Evolutionary conservation across 352 stramenopile species (phyloP).

Genomic region (Pythium dissimile): DNA sequence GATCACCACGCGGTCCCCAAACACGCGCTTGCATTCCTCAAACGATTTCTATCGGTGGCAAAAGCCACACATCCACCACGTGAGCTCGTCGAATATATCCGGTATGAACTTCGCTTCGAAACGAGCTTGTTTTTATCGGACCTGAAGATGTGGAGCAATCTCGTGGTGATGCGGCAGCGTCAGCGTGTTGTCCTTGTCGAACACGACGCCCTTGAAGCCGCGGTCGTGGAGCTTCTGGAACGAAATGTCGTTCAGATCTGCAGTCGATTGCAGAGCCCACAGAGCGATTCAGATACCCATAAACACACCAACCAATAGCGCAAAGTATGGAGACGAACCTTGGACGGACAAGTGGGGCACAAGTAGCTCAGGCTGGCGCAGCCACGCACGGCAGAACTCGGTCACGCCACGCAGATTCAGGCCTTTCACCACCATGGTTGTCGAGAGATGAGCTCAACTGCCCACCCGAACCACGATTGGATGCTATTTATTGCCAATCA

Average conservation of each 20-base stretch:
- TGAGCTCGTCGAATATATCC: no score
- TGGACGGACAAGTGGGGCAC: constrained; percentile 80
- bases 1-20: constrained; percentile 90
- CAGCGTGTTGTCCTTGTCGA: constrained; percentile 98
- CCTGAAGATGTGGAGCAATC: constrained; percentile 72
- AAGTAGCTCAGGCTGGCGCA: constrained; percentile 66
- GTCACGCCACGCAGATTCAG: constrained; percentile 76
- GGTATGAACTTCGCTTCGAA: no score
- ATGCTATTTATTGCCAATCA: constrained; percentile 14
- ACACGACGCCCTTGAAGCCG: constrained; percentile 92
- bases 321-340: constrained; percentile 29
- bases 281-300: not conserved
- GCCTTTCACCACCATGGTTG: constrained; percentile 43
- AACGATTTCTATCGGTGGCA: constrained; percentile 35
- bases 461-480: constrained; percentile 6
- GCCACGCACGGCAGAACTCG: constrained; percentile 77
- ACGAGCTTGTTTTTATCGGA: constrained; percentile 30
- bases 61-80: not conserved
- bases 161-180: constrained; percentile 88
- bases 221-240: constrained; percentile 71
- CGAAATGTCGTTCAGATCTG: constrained; percentile 81
- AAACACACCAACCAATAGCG: not conserved
- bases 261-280: not conserved
- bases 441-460: constrained; percentile 7
- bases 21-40: constrained; percentile 82